phyloP scores from a whole-genome alignment of 192 early-diverging fungal genomes.

The Jimgerdemannia flammicorona region DNA sequence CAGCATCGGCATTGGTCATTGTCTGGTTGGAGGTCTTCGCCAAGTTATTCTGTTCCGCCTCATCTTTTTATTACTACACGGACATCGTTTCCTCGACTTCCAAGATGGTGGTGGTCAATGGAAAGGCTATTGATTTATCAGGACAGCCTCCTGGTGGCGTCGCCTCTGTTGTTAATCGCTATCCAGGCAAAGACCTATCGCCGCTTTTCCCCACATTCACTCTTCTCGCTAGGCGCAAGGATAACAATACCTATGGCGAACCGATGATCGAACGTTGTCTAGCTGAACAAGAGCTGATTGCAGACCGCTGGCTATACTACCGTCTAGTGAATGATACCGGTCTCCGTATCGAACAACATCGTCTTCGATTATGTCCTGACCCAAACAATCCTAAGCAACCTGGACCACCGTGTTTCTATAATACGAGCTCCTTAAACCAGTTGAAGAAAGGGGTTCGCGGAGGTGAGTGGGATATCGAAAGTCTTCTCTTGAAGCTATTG shows the following conservation, averaged over 20 bases:
- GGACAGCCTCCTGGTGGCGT: slow-evolving; percentile 7
- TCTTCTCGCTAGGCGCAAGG: slow-evolving; percentile 8
- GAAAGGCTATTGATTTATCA: slow-evolving; percentile 21
- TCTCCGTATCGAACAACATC: slow-evolving; percentile 8
- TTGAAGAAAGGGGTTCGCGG: slow-evolving; percentile 21
- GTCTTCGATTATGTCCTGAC: slow-evolving; percentile 23
- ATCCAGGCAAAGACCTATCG: slow-evolving; percentile 27
- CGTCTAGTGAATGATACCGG: slow-evolving; percentile 25
- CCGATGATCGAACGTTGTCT: slow-evolving; percentile 17
- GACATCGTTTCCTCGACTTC: slow-evolving; percentile 6
- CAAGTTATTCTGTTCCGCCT: slow-evolving; percentile 28
- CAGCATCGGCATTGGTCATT: slow-evolving; percentile 16
- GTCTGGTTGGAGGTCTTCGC: slow-evolving; percentile 32
- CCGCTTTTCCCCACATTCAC: slow-evolving; percentile 32
- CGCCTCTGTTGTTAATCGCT: slow-evolving; percentile 16
- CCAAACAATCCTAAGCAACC: slow-evolving; percentile 21
- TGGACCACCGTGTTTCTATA: slow-evolving; percentile 27
- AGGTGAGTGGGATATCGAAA: slow-evolving; percentile 12
- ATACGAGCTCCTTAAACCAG: slow-evolving; percentile 2
- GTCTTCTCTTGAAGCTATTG: background rate
- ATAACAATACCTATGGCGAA: slow-evolving; percentile 13
- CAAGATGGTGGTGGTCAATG: slow-evolving; percentile 19
- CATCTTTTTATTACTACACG: slow-evolving; percentile 14
- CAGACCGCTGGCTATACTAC: slow-evolving; percentile 27
- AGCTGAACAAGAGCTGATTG: slow-evolving; percentile 12